Percentiles rank a stretch among this genome's conserved stretches.
These are phyloP conservation scores for Cutaneotrichosporon spelunceum DNA, from an alignment of 1,284 basidiomycete species.

Conservation along the genomic window DNA sequence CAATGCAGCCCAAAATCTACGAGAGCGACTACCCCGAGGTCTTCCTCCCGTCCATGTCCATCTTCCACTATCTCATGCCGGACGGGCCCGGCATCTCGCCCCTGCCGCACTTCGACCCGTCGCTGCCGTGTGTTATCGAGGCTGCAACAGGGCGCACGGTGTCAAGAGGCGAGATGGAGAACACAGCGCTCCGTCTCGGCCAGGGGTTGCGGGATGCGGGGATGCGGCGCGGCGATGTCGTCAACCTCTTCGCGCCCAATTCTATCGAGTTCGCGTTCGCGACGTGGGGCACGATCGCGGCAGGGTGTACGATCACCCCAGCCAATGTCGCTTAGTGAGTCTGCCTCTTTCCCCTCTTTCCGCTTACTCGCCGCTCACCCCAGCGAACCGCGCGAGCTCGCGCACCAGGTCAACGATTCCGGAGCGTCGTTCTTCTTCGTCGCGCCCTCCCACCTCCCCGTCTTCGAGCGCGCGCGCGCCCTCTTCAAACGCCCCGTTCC, in stretches of 20 bases:
- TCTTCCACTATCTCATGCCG: conserved; percentile 19
- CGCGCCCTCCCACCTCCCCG: conserved; percentile 55
- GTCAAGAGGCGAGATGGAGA: conserved; percentile 59
- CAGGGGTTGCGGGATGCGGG: conserved; percentile 55
- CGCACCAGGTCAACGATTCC: conserved; percentile 55
- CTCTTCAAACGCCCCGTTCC: conserved; percentile 20
- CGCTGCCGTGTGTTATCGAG: conserved; percentile 64
- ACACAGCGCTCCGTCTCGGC: conserved; percentile 60
- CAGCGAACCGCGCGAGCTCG: conserved; percentile 28
- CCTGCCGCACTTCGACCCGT: conserved; percentile 8
- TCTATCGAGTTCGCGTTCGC: conserved; percentile 62
- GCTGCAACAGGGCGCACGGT: conserved; percentile 60
- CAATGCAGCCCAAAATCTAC: conserved; percentile 12
- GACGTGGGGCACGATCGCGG: conserved; percentile 56
- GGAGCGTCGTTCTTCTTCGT: conserved; percentile 59
- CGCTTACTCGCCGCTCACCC: not conserved
- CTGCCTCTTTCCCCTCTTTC: not conserved
- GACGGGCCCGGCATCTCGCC: conserved; percentile 3
- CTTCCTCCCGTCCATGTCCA: conserved; percentile 10
- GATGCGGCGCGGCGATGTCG: conserved; percentile 38
- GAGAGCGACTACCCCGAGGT: conserved; percentile 9
- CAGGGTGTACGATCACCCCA: conserved; percentile 36
- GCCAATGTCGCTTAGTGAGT: conserved; percentile 40
- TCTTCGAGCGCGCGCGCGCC: conserved; percentile 30
- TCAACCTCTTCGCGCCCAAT: conserved; percentile 54